Percentiles rank a stretch among this genome's conserved stretches.
phyloP scores from a whole-genome alignment of 1,284 basidiomycete species.

The Inonotus obliquus region DNA sequence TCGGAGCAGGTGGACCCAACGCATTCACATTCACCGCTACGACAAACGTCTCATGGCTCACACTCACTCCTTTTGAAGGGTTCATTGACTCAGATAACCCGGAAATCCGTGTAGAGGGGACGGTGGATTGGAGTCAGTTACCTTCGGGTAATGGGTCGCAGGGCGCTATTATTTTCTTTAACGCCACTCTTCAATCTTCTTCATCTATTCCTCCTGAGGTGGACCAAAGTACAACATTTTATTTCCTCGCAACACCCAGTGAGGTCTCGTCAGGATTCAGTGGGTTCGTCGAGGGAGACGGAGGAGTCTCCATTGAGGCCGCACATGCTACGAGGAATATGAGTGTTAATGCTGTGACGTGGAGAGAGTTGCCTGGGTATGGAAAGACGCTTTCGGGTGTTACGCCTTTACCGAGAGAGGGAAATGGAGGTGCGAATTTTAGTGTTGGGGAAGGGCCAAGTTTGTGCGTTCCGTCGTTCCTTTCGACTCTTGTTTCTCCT shows the following conservation, averaged over 20 bases:
- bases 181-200: neutral
- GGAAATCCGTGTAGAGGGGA: constrained; percentile 51
- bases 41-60: constrained; percentile 50
- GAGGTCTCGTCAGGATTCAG: neutral
- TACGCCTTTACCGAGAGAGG: constrained; percentile 54
- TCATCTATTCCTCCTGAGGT: neutral
- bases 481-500: neutral
- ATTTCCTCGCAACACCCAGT: neutral
- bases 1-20: constrained; percentile 55
- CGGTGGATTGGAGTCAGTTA: constrained; percentile 59
- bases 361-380: constrained; percentile 55
- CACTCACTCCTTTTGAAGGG: constrained; percentile 41
- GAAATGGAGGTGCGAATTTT: constrained; percentile 48
- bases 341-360: constrained; percentile 45
- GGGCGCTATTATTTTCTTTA: neutral
- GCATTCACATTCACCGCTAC: constrained; percentile 53
- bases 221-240: neutral
- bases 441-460: constrained; percentile 56
- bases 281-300: constrained; percentile 58
- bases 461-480: constrained; percentile 36
- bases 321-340: constrained; percentile 51
- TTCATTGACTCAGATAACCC: constrained; percentile 41
- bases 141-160: neutral
- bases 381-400: constrained; percentile 58
- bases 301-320: constrained; percentile 62